Evolutionary conservation across 768 basidiomycete genomes (phyloP).

Genomic region (Aureoboletus auriporus): DNA sequence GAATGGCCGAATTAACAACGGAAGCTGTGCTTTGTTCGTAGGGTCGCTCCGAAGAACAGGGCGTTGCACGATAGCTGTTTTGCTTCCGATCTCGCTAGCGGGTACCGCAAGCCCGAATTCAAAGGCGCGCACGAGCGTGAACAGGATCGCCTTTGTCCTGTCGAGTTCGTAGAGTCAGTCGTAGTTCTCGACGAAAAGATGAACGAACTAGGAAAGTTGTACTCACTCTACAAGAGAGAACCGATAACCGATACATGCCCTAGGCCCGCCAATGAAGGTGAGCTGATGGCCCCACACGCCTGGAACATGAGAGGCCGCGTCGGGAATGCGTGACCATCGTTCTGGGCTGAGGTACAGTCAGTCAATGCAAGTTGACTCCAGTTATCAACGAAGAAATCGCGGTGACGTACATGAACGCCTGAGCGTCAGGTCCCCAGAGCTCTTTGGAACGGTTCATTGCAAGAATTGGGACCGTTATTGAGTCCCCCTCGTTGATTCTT

Average conservation of each 20-base stretch:
- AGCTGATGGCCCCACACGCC: constrained; percentile 59
- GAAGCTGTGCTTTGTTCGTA: constrained; percentile 40
- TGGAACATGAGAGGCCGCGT: constrained; percentile 43
- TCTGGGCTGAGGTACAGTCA: constrained; percentile 45
- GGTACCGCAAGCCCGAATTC: constrained; percentile 53
- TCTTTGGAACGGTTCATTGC: constrained; percentile 47
- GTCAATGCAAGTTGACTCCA: not conserved
- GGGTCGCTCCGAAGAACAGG: constrained; percentile 41
- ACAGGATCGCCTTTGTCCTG: constrained; percentile 37
- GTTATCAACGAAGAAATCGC: not conserved
- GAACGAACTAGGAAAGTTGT: not conserved
- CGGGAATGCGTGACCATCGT: constrained; percentile 52
- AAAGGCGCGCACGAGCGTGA: constrained; percentile 48
- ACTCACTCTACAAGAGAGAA: constrained; percentile 59
- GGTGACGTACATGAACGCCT: constrained; percentile 50
- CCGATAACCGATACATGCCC: constrained; percentile 33
- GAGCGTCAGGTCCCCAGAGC: constrained; percentile 62
- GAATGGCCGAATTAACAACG: constrained; percentile 27
- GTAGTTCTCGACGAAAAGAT: not conserved
- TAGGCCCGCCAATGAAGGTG: constrained; percentile 60
- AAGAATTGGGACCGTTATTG: constrained; percentile 48
- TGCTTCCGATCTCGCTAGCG: constrained; percentile 33
- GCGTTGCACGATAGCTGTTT: constrained; percentile 35
- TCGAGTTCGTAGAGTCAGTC: not conserved
- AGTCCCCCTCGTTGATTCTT: constrained; percentile 44